These are phyloP conservation scores for Leccinum griseonigrum DNA, from an alignment of 1,284 basidiomycete genomes.

Conservation along the genomic window DNA sequence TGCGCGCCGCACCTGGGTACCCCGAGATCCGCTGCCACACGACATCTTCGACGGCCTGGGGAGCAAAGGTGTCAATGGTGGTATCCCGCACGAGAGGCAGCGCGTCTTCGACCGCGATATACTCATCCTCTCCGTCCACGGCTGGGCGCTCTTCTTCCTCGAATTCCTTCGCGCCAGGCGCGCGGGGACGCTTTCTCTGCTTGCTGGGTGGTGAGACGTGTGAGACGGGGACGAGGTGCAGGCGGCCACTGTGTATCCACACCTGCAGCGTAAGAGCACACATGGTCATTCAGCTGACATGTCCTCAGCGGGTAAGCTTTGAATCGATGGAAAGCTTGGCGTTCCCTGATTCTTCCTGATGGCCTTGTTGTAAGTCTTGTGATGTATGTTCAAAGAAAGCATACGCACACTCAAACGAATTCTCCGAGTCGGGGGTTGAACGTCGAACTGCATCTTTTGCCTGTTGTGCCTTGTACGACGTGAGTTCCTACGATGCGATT, in stretches of 20 bases:
- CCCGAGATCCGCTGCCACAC: slow-evolving; percentile 69
- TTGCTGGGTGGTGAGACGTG: slow-evolving; percentile 66
- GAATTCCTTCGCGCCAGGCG: slow-evolving; percentile 39
- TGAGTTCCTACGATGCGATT: too few relatives aligned
- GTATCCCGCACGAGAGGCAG: slow-evolving; percentile 60
- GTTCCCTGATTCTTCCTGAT: neutral
- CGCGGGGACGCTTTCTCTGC: slow-evolving; percentile 46
- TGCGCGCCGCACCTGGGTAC: slow-evolving; percentile 69
- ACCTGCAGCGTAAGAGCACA: slow-evolving; percentile 52
- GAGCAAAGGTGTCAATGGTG: slow-evolving; percentile 54
- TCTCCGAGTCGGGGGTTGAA: too few relatives aligned
- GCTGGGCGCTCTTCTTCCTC: slow-evolving; percentile 49
- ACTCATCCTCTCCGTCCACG: slow-evolving; percentile 48
- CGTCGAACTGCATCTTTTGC: too few relatives aligned
- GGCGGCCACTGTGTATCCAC: slow-evolving; percentile 81
- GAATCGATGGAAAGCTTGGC: neutral
- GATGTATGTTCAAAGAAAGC: neutral
- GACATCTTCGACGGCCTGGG: slow-evolving; percentile 53
- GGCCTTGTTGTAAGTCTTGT: neutral
- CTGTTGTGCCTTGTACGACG: too few relatives aligned
- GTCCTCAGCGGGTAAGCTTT: slow-evolving; percentile 8
- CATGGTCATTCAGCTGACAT: slow-evolving; percentile 28
- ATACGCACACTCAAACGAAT: too few relatives aligned
- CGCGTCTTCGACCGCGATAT: slow-evolving; percentile 65
- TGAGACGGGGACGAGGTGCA: slow-evolving; percentile 84